These are phyloP conservation scores for Trypanosoma caninum DNA, from an alignment of 208 protist species.

Conservation along the genomic window DNA sequence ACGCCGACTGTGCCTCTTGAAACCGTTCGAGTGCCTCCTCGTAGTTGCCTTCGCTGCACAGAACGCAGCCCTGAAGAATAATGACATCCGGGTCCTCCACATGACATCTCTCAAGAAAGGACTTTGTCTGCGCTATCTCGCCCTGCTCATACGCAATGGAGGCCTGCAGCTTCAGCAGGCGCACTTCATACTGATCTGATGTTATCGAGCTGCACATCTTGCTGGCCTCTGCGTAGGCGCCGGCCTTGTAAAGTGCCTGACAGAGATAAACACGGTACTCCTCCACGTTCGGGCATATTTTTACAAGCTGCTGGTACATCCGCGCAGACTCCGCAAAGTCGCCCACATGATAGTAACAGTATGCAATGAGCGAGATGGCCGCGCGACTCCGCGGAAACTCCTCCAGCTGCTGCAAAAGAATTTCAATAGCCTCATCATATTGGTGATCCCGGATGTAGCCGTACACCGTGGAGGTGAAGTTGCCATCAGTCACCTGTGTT, in stretches of 20 bases:
- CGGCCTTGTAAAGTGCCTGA: constrained; percentile 94
- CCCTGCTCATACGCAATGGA: constrained; percentile 93
- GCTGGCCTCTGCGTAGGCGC: constrained; percentile 88
- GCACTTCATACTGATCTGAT: constrained; percentile 69
- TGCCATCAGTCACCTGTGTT: constrained; percentile 92
- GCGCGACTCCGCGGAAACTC: constrained; percentile 94
- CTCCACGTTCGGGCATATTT: constrained; percentile 91
- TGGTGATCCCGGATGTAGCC: constrained; percentile 93
- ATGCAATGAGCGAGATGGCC: constrained; percentile 95
- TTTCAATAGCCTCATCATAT: constrained; percentile 91
- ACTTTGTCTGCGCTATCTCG: constrained; percentile 87
- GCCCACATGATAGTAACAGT: constrained; percentile 95
- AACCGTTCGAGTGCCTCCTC: constrained; percentile 93
- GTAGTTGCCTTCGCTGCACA: constrained; percentile 91
- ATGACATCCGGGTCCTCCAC: constrained; percentile 85
- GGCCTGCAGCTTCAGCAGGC: constrained; percentile 88
- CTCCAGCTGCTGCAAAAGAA: constrained; percentile 88
- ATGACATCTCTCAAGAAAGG: constrained; percentile 82
- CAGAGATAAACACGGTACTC: constrained; percentile 96
- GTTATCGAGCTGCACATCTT: constrained; percentile 84
- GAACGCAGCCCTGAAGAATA: constrained; percentile 88
- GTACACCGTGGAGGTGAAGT: constrained; percentile 95
- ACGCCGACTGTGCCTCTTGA: constrained; percentile 85
- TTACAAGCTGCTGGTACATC: constrained; percentile 90
- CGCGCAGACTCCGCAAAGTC: constrained; percentile 86